phyloP scores from a whole-genome alignment of 352 stramenopile genomes.

The Lagenidium giganteum region DNA sequence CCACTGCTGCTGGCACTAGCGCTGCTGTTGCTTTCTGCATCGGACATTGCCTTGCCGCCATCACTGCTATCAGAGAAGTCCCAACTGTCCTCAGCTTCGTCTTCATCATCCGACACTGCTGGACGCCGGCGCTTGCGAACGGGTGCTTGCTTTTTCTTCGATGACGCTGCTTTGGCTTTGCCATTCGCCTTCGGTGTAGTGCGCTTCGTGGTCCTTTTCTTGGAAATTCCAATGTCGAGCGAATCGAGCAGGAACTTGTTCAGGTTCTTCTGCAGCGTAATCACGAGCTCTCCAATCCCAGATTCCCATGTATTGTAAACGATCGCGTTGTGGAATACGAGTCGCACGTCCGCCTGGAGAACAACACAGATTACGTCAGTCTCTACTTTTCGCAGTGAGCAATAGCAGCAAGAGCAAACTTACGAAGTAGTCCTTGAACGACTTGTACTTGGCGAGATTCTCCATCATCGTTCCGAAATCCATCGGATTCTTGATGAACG shows the following conservation, averaged over 20 bases:
- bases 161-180: neutral
- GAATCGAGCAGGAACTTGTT: slow-evolving; percentile 64
- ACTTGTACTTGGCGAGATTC: slow-evolving; percentile 59
- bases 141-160: slow-evolving; percentile 12
- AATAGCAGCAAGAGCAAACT: slow-evolving; percentile 5
- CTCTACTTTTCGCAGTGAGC: slow-evolving; percentile 2
- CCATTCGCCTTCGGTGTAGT: neutral
- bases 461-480: slow-evolving; percentile 89
- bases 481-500: slow-evolving; percentile 84
- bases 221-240: slow-evolving; percentile 18
- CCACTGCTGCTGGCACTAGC: too few relatives aligned
- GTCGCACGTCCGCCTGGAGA: slow-evolving; percentile 42
- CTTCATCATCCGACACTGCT: slow-evolving; percentile 36
- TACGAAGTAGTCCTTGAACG: slow-evolving; percentile 69
- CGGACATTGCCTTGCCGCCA: slow-evolving; percentile 22
- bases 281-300: slow-evolving; percentile 40
- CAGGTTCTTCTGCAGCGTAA: slow-evolving; percentile 53
- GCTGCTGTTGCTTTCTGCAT: too few relatives aligned
- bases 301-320: slow-evolving; percentile 56
- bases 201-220: neutral
- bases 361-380: slow-evolving; percentile 6
- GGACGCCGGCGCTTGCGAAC: slow-evolving; percentile 27
- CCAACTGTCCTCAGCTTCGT: slow-evolving; percentile 29
- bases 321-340: slow-evolving; percentile 68
- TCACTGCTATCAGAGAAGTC: slow-evolving; percentile 37